phyloP scores from a whole-genome alignment of 768 basidiomycete species.

The Kwoniella shandongensis region DNA sequence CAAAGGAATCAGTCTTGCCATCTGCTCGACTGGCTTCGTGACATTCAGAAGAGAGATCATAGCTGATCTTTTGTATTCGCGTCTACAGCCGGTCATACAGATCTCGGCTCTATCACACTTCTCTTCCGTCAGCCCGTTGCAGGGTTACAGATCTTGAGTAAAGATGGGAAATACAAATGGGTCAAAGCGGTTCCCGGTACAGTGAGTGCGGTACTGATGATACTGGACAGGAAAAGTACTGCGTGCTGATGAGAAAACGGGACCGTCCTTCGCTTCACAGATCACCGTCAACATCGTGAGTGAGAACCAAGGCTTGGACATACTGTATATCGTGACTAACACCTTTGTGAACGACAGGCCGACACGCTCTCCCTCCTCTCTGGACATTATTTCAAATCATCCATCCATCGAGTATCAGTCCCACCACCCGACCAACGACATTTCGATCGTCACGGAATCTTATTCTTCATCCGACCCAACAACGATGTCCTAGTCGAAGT shows the following conservation, averaged over 20 bases:
- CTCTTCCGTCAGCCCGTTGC: slow-evolving; percentile 26
- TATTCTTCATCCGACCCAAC: slow-evolving; percentile 17
- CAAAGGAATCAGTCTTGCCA: too few relatives aligned
- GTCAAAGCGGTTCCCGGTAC: slow-evolving; percentile 26
- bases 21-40: too few relatives aligned
- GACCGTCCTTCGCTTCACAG: too few relatives aligned
- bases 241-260: too few relatives aligned
- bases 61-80: too few relatives aligned
- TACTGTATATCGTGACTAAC: background rate
- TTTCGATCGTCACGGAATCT: slow-evolving; percentile 4
- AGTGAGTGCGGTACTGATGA: too few relatives aligned
- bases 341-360: slow-evolving; percentile 1
- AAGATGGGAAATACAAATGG: slow-evolving; percentile 27
- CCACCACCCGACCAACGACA: slow-evolving; percentile 8
- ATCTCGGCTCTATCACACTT: slow-evolving; percentile 9
- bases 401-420: slow-evolving; percentile 8
- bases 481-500: slow-evolving; percentile 10
- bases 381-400: slow-evolving; percentile 11
- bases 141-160: slow-evolving; percentile 26
- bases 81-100: slow-evolving; percentile 7
- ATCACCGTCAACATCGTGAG: slow-evolving; percentile 7
- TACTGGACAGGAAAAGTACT: too few relatives aligned
- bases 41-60: too few relatives aligned
- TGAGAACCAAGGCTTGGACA: background rate
- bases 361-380: slow-evolving; percentile 10